A percentile compares a stretch with the other conserved stretches of the same genome.
phyloP scores from a whole-genome alignment of 305 asterid species.

The Solanum hybrid region DNA sequence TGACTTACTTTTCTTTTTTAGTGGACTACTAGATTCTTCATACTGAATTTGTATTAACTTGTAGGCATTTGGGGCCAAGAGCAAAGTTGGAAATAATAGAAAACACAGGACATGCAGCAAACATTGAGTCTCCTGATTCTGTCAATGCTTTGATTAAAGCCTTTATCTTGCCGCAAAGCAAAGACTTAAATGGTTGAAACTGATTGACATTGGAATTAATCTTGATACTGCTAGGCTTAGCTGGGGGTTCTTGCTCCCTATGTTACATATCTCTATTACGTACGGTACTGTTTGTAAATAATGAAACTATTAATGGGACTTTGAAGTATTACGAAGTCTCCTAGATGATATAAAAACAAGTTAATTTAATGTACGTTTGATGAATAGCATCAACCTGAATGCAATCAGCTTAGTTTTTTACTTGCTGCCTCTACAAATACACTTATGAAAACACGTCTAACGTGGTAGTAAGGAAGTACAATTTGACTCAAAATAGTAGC shows the following conservation, averaged over 20 bases:
- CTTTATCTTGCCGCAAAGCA: slow-evolving; percentile 22
- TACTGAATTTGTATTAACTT: background rate
- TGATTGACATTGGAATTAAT: background rate
- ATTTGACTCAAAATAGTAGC: background rate
- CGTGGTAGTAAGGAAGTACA: background rate
- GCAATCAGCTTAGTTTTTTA: background rate
- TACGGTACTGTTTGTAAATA: background rate
- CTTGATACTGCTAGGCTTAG: background rate
- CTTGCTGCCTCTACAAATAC: background rate
- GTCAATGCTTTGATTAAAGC: slow-evolving; percentile 39
- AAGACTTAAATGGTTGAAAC: background rate
- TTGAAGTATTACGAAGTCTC: background rate
- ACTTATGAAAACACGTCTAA: background rate
- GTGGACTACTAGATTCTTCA: background rate
- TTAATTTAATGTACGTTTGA: background rate
- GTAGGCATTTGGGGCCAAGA: slow-evolving; percentile 47
- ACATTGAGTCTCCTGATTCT: slow-evolving; percentile 42
- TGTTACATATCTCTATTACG: background rate
- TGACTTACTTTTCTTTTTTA: background rate
- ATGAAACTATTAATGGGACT: background rate
- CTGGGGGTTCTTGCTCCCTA: background rate
- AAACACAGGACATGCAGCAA: slow-evolving; percentile 62
- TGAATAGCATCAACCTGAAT: background rate
- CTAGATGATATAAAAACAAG: background rate
- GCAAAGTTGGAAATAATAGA: slow-evolving; percentile 43